Conservation (phyloP, 1,284 basidiomycete genomes). For the Rhodotorula glutinis region DNA sequence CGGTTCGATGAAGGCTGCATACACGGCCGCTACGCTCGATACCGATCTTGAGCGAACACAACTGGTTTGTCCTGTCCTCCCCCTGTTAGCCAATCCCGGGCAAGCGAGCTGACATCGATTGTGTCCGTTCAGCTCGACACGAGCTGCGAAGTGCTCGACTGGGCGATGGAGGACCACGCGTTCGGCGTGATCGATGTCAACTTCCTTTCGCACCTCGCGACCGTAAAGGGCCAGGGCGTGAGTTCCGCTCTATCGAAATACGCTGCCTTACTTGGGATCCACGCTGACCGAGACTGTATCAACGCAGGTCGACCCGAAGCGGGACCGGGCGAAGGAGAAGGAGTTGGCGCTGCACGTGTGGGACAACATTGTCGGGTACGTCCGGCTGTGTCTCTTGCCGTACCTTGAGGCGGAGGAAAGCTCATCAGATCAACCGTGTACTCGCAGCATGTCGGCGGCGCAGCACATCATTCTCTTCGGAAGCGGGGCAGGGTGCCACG, state of each 20-base stretch:
- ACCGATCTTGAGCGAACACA: slow-evolving; percentile 74
- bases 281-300: neutral
- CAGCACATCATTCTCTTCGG: slow-evolving; percentile 76
- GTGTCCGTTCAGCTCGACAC: slow-evolving; percentile 67
- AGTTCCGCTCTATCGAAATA: neutral
- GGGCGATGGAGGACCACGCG: slow-evolving; percentile 59
- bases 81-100: slow-evolving; percentile 1
- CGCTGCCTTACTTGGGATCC: neutral
- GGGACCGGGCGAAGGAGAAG: slow-evolving; percentile 55
- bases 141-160: slow-evolving; percentile 71
- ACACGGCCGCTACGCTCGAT: slow-evolving; percentile 68
- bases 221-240: slow-evolving; percentile 42
- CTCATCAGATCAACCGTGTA: neutral
- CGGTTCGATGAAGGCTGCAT: slow-evolving; percentile 77
- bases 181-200: slow-evolving; percentile 85
- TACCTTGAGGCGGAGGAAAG: slow-evolving; percentile 8
- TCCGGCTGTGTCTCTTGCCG: slow-evolving; percentile 34
- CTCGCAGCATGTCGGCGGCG: slow-evolving; percentile 47
- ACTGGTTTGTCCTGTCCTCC: slow-evolving; percentile 61
- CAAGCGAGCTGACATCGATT: slow-evolving; percentile 5
- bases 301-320: slow-evolving; percentile 37
- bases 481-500: slow-evolving; percentile 74
- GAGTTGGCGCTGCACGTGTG: slow-evolving; percentile 78
- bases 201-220: slow-evolving; percentile 66
- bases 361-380: slow-evolving; percentile 88